A percentile compares a stretch with the other conserved stretches of the same genome.
Evolutionary conservation across 192 early-diverging fungal species (phyloP).

Genomic region (Coemansia aciculifera): DNA sequence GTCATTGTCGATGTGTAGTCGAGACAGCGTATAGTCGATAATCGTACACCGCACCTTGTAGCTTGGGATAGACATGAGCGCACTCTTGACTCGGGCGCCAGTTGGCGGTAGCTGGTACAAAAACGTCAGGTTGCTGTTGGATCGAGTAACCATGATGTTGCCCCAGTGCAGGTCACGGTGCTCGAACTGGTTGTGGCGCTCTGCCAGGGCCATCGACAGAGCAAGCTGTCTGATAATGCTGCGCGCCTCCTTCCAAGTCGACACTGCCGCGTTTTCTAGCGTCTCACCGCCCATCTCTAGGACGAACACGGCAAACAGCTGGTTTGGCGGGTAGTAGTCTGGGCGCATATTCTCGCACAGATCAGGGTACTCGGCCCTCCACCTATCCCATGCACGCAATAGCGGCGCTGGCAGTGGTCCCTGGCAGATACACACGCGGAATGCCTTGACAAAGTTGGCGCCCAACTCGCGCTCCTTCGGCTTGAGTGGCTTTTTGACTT

Average conservation of each 20-base stretch:
- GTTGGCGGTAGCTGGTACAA: constrained; percentile 51
- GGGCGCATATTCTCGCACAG: constrained; percentile 76
- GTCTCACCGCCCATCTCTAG: constrained; percentile 75
- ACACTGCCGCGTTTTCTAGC: constrained; percentile 56
- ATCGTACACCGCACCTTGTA: constrained; percentile 64
- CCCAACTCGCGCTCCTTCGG: constrained; percentile 46
- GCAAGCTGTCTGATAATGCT: constrained; percentile 69
- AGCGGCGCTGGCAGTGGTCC: constrained; percentile 68
- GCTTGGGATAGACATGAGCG: constrained; percentile 58
- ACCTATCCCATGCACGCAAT: constrained; percentile 73
- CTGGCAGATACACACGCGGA: constrained; percentile 65
- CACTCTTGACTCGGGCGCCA: constrained; percentile 35
- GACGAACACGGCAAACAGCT: constrained; percentile 73
- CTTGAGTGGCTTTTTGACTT: constrained; percentile 42
- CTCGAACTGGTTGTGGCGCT: constrained; percentile 61
- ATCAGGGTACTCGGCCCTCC: constrained; percentile 54
- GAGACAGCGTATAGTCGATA: constrained; percentile 74
- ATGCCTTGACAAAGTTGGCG: constrained; percentile 54
- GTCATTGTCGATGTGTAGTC: constrained; percentile 59
- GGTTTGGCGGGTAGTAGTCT: constrained; percentile 64
- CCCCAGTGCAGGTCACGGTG: constrained; percentile 78
- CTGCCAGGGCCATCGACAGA: constrained; percentile 58
- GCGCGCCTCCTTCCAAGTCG: constrained; percentile 66
- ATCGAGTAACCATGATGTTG: constrained; percentile 64
- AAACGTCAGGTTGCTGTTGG: constrained; percentile 48